phyloP scores from a whole-genome alignment of 148 eudicot species.

The Cornus kousa region DNA sequence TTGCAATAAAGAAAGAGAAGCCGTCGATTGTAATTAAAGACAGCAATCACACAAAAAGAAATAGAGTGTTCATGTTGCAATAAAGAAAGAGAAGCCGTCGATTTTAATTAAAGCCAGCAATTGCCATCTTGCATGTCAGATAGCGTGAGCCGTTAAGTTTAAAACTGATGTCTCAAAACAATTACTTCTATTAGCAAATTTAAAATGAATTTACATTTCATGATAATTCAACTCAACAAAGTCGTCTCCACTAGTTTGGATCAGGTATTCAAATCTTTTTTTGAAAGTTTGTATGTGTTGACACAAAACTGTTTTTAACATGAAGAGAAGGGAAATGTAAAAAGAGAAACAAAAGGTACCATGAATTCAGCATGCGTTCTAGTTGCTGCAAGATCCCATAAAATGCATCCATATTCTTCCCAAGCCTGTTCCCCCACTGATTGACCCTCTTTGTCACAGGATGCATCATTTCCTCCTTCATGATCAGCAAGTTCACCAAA shows the following conservation, averaged over 20 bases:
- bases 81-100: neutral
- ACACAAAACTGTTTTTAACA: neutral
- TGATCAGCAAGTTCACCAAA: conserved; percentile 18
- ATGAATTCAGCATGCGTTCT: conserved; percentile 81
- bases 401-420: conserved; percentile 89
- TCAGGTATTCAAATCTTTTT: neutral
- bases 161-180: neutral
- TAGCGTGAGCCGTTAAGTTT: neutral
- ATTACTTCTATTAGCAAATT: neutral
- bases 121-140: neutral
- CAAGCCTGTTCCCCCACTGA: conserved; percentile 55
- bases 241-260: neutral
- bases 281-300: neutral
- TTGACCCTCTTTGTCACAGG: conserved; percentile 20
- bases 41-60: neutral
- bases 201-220: neutral
- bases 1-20: neutral
- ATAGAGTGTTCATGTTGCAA: too few relatives aligned
- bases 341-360: conserved; percentile 37
- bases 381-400: conserved; percentile 95
- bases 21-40: neutral
- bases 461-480: conserved; percentile 27
- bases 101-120: neutral
- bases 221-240: conserved; percentile 4
- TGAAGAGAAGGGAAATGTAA: neutral